A percentile compares a stretch with the other conserved stretches of the same genome.
Evolutionary conservation across 805 yeast species (phyloP).

Genomic region (Kazachstania viticola): DNA sequence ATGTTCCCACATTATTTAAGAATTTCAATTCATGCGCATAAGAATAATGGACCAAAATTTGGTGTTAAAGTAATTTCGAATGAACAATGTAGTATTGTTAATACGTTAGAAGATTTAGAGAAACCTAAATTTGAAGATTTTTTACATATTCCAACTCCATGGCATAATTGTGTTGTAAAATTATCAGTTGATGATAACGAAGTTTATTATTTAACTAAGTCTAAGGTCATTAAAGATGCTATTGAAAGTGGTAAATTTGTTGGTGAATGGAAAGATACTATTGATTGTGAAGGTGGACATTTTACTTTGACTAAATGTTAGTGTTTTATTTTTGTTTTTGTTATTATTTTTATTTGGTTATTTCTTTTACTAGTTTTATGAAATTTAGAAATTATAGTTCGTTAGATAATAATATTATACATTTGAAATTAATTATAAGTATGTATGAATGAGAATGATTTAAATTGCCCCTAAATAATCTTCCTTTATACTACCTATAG

Average conservation of each 20-base stretch:
- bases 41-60: slow-evolving; percentile 47
- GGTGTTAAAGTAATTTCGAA: slow-evolving; percentile 39
- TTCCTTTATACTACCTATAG: slow-evolving; percentile 95
- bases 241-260: slow-evolving; percentile 24
- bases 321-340: not conserved
- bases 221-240: slow-evolving; percentile 29
- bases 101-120: slow-evolving; percentile 27
- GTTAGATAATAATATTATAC: too few species aligned
- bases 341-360: too few species aligned
- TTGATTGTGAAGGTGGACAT: slow-evolving; percentile 29
- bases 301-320: slow-evolving; percentile 6
- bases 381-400: too few species aligned
- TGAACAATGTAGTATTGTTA: slow-evolving; percentile 35
- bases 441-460: too few species aligned
- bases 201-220: slow-evolving; percentile 26
- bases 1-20: slow-evolving; percentile 49
- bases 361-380: not conserved
- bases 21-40: slow-evolving; percentile 51
- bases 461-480: slow-evolving; percentile 81
- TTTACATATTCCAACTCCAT: slow-evolving; percentile 55
- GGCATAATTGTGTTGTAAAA: slow-evolving; percentile 46
- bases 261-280: slow-evolving; percentile 29
- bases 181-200: slow-evolving; percentile 26
- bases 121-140: slow-evolving; percentile 40
- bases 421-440: too few species aligned